These are phyloP conservation scores for Priceomyces haplophilus DNA, from an alignment of 805 yeast genomes.

Conservation along the genomic window DNA sequence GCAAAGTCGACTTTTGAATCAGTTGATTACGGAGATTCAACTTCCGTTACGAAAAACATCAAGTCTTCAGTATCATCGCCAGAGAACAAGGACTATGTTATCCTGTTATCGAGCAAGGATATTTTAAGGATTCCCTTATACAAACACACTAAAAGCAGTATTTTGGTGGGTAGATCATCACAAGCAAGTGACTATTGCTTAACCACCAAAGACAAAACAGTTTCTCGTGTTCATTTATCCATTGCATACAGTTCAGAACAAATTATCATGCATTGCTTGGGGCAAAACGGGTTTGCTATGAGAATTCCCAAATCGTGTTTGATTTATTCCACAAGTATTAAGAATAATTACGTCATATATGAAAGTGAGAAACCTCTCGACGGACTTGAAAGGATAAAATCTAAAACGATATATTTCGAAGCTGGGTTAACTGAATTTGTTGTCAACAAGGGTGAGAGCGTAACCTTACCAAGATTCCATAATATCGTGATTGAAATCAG, in stretches of 20 bases:
- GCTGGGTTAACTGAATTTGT: conserved; percentile 49
- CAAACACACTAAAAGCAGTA: conserved; percentile 25
- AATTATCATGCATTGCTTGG: conserved; percentile 64
- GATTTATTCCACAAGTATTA: conserved; percentile 23
- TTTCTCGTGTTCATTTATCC: conserved; percentile 66
- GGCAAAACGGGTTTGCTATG: conserved; percentile 76
- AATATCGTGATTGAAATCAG: conserved; percentile 69
- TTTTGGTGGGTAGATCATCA: conserved; percentile 68
- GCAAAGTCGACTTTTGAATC: background rate
- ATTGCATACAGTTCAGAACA: conserved; percentile 43
- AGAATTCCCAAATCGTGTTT: conserved; percentile 53
- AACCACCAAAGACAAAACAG: conserved; percentile 47
- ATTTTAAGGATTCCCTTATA: conserved; percentile 42
- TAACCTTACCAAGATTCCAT: conserved; percentile 59
- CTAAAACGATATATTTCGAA: conserved; percentile 42
- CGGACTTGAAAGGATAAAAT: conserved; percentile 7
- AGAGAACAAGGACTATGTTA: conserved; percentile 29
- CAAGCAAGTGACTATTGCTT: conserved; percentile 51
- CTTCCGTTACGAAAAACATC: background rate
- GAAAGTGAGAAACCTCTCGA: conserved; percentile 17
- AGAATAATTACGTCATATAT: conserved; percentile 20
- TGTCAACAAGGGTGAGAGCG: conserved; percentile 60
- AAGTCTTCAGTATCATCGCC: background rate
- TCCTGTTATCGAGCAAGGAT: conserved; percentile 30
- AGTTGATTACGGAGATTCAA: background rate